Conservation (phyloP, 2,329 filamentous ascomycete species). For the Fusarium abutilonis region DNA sequence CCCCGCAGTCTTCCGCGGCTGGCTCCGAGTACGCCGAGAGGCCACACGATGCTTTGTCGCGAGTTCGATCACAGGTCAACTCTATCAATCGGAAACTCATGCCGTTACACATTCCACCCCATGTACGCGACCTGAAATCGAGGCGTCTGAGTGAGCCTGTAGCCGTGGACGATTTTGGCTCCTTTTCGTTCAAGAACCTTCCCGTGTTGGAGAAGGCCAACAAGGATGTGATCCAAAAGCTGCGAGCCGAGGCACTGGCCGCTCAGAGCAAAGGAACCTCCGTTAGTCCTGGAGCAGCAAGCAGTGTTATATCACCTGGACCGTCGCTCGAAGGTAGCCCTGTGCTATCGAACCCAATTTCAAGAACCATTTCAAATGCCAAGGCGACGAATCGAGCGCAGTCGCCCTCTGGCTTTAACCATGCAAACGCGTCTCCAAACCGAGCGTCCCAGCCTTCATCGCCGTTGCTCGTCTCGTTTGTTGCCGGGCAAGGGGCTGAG, state of each 20-base stretch:
- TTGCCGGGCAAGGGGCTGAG: conserved; percentile 82
- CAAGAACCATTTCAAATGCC: conserved; percentile 83
- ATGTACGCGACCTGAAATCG: conserved; percentile 90
- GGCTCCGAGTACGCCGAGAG: conserved; percentile 84
- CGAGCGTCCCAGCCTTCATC: conserved; percentile 74
- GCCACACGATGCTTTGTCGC: conserved; percentile 92
- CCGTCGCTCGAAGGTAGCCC: conserved; percentile 86
- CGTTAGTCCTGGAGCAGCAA: conserved; percentile 56
- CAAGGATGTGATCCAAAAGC: conserved; percentile 97
- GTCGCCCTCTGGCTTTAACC: conserved; percentile 83
- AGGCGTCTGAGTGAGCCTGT: conserved; percentile 91
- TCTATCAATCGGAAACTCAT: conserved; percentile 89
- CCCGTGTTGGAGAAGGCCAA: conserved; percentile 97
- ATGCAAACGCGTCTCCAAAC: conserved; percentile 86
- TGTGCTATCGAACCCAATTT: conserved; percentile 79
- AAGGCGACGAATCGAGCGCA: conserved; percentile 81
- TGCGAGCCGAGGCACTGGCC: conserved; percentile 88
- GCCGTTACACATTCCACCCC: conserved; percentile 94
- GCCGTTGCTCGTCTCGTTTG: conserved; percentile 95
- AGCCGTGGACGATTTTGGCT: conserved; percentile 90
- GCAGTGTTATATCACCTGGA: conserved; percentile 65
- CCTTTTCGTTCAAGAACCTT: conserved; percentile 96
- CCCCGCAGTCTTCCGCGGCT: conserved; percentile 75
- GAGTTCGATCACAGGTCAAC: conserved; percentile 86
- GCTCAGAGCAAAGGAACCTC: conserved; percentile 64